phyloP scores from a whole-genome alignment of 78 protist species.

The Cavenderia fasciculata region DNA sequence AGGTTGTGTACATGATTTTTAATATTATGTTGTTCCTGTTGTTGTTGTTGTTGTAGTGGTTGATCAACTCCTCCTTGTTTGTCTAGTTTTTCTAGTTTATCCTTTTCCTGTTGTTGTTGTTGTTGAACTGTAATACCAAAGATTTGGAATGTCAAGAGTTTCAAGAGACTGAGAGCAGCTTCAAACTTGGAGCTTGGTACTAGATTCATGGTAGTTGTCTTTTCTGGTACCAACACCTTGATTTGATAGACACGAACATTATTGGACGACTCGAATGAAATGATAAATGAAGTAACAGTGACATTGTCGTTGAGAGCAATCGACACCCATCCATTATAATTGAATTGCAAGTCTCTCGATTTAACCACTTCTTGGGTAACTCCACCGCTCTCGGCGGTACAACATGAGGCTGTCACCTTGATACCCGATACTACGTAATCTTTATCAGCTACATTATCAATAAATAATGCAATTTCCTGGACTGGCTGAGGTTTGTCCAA shows the following conservation, averaged over 20 bases:
- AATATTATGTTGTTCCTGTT: too few species aligned
- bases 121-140: constrained; percentile 47
- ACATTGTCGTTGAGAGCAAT: constrained; percentile 20
- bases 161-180: constrained; percentile 28
- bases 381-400: too few species aligned
- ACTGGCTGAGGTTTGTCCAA: not conserved
- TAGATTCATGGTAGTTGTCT: not conserved
- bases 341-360: not conserved
- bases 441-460: constrained; percentile 9
- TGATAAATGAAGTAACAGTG: not conserved
- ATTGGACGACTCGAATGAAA: constrained; percentile 4
- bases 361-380: not conserved
- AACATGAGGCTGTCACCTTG: not conserved
- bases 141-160: constrained; percentile 55
- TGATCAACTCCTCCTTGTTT: too few species aligned
- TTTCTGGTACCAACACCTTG: constrained; percentile 15
- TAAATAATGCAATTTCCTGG: constrained; percentile 9
- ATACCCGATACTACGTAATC: not conserved
- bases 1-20: constrained; percentile 13
- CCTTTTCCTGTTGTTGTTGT: constrained; percentile 14
- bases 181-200: constrained; percentile 48
- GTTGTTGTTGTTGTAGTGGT: too few species aligned
- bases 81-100: too few species aligned
- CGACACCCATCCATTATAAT: not conserved
- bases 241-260: constrained; percentile 34